Base-by-base conservation (phyloP, 2,329 filamentous ascomycete species). In the Teratosphaeria zuluensis region DNA sequence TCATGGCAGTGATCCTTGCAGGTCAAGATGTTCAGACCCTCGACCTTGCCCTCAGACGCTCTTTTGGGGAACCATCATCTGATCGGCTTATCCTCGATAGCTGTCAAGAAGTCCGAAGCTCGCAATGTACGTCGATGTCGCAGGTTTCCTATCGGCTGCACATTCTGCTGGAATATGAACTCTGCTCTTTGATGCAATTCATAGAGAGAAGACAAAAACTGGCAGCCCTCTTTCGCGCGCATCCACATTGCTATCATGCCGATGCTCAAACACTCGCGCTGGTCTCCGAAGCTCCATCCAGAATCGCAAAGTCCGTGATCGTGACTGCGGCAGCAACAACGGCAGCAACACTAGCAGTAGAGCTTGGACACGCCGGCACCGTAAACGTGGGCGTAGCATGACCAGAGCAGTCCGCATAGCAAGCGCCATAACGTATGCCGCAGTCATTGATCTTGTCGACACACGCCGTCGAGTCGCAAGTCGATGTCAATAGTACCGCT, bases 381-480 rank as follows among this genome's bases (percentile, higher is more conserved):
- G 60, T 62, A 57, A 64, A 69, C 9, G 61, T 61, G 8, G 67
- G 67, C 7, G 56, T 61, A 30, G 65, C 53, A 14, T 55, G 58
- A 30, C 60, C 62, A 4, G 55, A 54, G 59, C 67, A 69, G 12
- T 56, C 60, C 4, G 62, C 57, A 56, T 59, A 66, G 57, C 67
- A 69, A 38, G 62, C 57, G 16, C 42, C 42, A 7, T 48, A 48
- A 5, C 42, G 42, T 8, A 48, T 19, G 53, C 56, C 59, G 53
- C 66, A 68, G n/a, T 58, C 59, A 55, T 67, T 66, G 59, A 67
- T 60, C 53, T 64, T 62, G 56, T 67, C 66, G 38, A 62, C 59
- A 56, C 66, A 68, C 12, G 63, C 54, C 31, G 62, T 58, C n/a
- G 33, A n/a, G n/a, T 56, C 53, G 55, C 62, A 61, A 8, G 61